Conservation (phyloP, 2,329 filamentous ascomycete genomes). For the Blumeriella jaapii region DNA sequence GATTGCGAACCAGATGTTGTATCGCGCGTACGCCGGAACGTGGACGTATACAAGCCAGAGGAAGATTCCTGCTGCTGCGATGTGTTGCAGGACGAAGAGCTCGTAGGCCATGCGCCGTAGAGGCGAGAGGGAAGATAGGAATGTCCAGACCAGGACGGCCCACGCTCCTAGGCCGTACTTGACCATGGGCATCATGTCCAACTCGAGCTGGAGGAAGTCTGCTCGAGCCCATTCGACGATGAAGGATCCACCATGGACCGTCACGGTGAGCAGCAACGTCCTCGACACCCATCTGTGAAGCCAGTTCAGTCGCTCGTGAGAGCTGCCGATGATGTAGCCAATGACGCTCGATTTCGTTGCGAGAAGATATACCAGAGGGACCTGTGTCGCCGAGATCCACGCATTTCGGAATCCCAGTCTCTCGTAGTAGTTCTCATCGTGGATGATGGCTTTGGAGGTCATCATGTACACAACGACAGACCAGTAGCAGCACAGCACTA, state of each 20-base stretch:
- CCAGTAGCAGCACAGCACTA: constrained; percentile 46
- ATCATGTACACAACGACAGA: constrained; percentile 47
- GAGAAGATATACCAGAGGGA: constrained; percentile 52
- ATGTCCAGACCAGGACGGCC: constrained; percentile 54
- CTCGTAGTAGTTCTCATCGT: constrained; percentile 49
- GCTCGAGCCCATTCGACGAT: constrained; percentile 50
- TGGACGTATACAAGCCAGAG: constrained; percentile 53
- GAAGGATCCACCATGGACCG: constrained; percentile 60
- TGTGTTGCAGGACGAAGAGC: constrained; percentile 57
- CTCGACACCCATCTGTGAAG: constrained; percentile 61
- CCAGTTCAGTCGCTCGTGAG: constrained; percentile 63
- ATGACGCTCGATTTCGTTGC: constrained; percentile 47
- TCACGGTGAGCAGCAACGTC: constrained; percentile 55
- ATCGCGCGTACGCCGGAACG: constrained; percentile 44
- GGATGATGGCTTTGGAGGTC: constrained; percentile 35
- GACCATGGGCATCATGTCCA: constrained; percentile 51
- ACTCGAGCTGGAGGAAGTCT: constrained; percentile 45
- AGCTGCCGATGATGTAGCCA: constrained; percentile 48
- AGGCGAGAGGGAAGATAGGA: constrained; percentile 49
- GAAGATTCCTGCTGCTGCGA: constrained; percentile 48
- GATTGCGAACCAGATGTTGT: constrained; percentile 56
- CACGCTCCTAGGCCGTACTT: constrained; percentile 58
- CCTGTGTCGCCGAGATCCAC: constrained; percentile 53
- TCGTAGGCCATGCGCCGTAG: constrained; percentile 57
- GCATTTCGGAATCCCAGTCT: constrained; percentile 56